Evolutionary conservation across 2,329 filamentous ascomycete genomes (phyloP).

Genomic region (Graphilbum sp.): DNA sequence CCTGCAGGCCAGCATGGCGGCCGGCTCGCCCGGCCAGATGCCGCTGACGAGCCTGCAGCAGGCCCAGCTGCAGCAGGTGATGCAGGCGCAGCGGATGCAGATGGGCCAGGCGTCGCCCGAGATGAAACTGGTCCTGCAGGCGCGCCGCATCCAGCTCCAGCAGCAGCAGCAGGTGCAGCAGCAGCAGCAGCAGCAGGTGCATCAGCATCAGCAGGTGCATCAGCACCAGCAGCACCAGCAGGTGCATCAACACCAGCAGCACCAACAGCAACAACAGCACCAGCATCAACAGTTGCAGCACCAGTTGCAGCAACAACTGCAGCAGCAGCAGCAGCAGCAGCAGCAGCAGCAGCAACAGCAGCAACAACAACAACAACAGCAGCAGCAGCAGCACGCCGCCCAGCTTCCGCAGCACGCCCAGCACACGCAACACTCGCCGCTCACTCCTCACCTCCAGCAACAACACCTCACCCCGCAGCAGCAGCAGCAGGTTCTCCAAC

Average conservation of each 20-base stretch:
- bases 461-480: conserved; percentile 13
- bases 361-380: conserved; percentile 29
- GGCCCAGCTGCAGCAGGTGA: conserved; percentile 48
- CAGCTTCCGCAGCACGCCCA: conserved; percentile 17
- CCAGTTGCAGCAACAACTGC: conserved; percentile 13
- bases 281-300: conserved; percentile 31
- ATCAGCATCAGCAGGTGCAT: conserved; percentile 14
- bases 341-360: conserved; percentile 27
- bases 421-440: conserved; percentile 19
- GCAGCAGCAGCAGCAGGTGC: conserved; percentile 37
- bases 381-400: conserved; percentile 34
- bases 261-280: conserved; percentile 34
- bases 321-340: conserved; percentile 8
- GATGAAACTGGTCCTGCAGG: conserved; percentile 31
- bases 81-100: conserved; percentile 50
- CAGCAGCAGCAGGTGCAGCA: conserved; percentile 41
- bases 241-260: conserved; percentile 9
- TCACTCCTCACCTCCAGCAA: conserved; percentile 13
- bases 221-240: conserved; percentile 1
- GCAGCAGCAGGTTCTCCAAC: conserved; percentile 4
- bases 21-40: conserved; percentile 34
- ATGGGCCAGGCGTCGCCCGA: conserved; percentile 37
- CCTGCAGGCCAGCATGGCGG: conserved; percentile 31
- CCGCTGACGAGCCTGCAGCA: conserved; percentile 49
- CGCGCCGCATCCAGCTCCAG: conserved; percentile 37